Base-by-base conservation (phyloP, 2,329 filamentous ascomycete species). In the Ceratocystis eucalypticola region DNA sequence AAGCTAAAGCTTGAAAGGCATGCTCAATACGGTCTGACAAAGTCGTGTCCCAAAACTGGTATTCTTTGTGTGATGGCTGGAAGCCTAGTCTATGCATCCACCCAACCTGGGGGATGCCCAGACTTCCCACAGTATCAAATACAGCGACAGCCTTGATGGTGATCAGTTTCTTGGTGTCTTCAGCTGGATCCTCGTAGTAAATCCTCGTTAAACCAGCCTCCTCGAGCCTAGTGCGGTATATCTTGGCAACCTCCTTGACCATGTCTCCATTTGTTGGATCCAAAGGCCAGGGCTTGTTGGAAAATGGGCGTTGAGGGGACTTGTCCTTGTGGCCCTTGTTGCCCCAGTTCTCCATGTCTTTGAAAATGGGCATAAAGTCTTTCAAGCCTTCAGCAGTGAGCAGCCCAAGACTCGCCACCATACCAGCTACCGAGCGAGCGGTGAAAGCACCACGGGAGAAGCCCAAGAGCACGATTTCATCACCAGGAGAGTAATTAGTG, bases 391-490 rank as follows among this genome's bases (percentile, higher is more conserved):
- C 76, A 10, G 80, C 76, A 0, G 80, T 83, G 7, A 84, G 74
- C 15, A 84, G 73, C 2, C 82, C 82, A 1, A 84, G 70, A 41
- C 76, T 74, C 0, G 75, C 76, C 55, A 84, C 76, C 76, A 84
- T 80, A 48, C 80, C 80, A 1, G 80, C 80, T 3, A 84, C 77
- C 2, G 80, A 82, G n/a, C 82, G 77, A 1, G 78, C 81, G 0
- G 81, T 85, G 70, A 84, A 85, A 3, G 82, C 82, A 3, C 82
- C 82, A 15, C 82, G 77, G 1, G 81, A 84, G 75, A 82, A 85
- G 2, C 82, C 82, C 33, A 84, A 72, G 33, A 84, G 76, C 61
- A 82, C 74, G 61, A 84, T 82, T 69, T 84, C 79, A 68, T 85
- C 82, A 2, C 81, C 81, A 65, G 80, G 78, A 65, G 78, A 77